Evolutionary conservation across 2,329 filamentous ascomycete species (phyloP).

Genomic region (Colletotrichum sp.): DNA sequence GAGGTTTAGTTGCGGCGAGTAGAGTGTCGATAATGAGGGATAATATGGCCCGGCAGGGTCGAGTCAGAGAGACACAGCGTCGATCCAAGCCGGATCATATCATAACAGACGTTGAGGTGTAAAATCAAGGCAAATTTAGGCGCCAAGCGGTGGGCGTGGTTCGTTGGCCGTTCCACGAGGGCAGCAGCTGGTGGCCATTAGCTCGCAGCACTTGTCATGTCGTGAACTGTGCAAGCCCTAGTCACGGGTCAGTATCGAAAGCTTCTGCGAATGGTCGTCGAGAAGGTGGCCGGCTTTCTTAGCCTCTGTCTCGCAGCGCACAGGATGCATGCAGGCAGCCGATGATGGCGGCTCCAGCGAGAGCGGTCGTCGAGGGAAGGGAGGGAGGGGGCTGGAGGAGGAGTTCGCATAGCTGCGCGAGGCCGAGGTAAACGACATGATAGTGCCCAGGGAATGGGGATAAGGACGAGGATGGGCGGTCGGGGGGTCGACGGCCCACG

Average conservation of each 20-base stretch:
- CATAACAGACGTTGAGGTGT: background rate
- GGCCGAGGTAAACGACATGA: background rate
- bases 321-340: constrained; percentile 5
- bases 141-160: background rate
- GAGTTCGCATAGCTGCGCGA: background rate
- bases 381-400: background rate
- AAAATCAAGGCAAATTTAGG: background rate
- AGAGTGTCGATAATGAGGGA: background rate
- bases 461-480: background rate
- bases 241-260: background rate
- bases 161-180: constrained; percentile 3
- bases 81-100: background rate
- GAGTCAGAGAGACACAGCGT: background rate
- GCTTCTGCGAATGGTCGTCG: background rate
- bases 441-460: background rate
- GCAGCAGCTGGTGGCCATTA: constrained; percentile 1
- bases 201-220: constrained; percentile 15
- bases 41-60: background rate
- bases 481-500: background rate
- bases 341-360: background rate
- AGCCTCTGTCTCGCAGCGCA: background rate
- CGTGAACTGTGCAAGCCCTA: constrained; percentile 8
- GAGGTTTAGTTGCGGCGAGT: background rate
- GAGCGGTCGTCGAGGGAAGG: background rate
- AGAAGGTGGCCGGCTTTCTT: background rate